Evolutionary conservation across 1,284 basidiomycete genomes (phyloP), one percentile per base, ranked within the genome.

Genomic region (Tilletia walkeri): DNA sequence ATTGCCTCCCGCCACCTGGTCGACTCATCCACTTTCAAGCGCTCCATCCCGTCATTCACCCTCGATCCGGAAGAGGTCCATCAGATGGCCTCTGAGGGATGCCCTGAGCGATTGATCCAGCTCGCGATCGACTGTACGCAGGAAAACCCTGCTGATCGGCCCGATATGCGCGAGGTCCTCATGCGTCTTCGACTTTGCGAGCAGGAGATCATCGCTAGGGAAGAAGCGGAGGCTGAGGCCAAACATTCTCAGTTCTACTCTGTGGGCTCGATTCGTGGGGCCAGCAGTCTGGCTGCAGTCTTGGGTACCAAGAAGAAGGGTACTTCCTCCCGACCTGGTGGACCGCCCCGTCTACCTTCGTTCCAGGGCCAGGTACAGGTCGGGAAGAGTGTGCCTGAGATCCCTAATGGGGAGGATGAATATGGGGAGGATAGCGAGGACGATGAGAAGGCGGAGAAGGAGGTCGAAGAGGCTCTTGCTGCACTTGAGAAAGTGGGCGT

Each of bases 1-100:
- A 92, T 99, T 76, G 87, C 90, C 0, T 89, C 92, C 0, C 88
- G 94, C n/a, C 89, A 87, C 70, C 87, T 97, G 24, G 94, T 94
- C 0, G 93, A 94, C 75, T 84, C 81, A 89, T 63, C 73, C 56
- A 78, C 77, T 4, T 77, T 76, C 75, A 76, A 71, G 65, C 72
- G 76, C 14, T 59, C 68, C 61, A 75, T 78, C 67, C 74, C 76
- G 20, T 59, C 65, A 24, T 97, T 94, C 84, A 89, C 88, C 0
- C 88, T 97, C 67, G 92, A 96, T 77, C 78, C 85, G 0, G 88
- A 88, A 1, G 94, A 98, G 84, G 88, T 96, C 30, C 87, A 87
- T 65, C 85, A 85, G 20, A 86, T 89, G 54, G 91, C 90, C 2
- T 91, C 88, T 65, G 85, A 89, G 0, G 92, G 90, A 10, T 95